phyloP scores from a whole-genome alignment of 306 rosid species.

The Sesbania bispinosa region DNA sequence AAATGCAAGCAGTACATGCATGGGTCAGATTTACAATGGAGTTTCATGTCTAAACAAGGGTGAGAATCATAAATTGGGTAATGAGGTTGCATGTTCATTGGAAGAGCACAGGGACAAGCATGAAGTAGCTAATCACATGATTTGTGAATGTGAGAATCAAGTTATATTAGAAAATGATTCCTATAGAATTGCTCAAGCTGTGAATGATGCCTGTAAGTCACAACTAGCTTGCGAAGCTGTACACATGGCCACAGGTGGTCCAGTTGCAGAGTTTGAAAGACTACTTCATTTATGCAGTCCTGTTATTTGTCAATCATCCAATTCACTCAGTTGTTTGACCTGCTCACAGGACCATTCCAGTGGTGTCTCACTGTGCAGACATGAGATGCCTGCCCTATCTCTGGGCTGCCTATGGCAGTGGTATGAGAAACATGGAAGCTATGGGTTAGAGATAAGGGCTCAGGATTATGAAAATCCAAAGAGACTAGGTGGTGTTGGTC shows the following conservation, averaged over 20 bases:
- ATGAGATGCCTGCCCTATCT: conserved; percentile 53
- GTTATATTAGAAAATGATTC: conserved; percentile 35
- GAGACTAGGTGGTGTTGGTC: conserved; percentile 35
- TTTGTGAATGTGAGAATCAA: conserved; percentile 25
- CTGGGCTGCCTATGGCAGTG: conserved; percentile 76
- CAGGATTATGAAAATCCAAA: conserved; percentile 42
- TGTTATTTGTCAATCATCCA: conserved; percentile 39
- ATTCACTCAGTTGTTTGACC: conserved; percentile 32
- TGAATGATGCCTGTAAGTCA: conserved; percentile 42
- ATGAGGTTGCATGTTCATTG: conserved; percentile 19
- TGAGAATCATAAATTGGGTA: conserved; percentile 21
- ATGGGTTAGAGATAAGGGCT: conserved; percentile 77
- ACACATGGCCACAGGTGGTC: conserved; percentile 52
- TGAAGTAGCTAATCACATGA: conserved; percentile 26
- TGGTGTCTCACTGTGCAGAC: conserved; percentile 45
- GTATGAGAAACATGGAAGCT: conserved; percentile 83
- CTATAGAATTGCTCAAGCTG: conserved; percentile 46
- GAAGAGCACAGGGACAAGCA: conserved; percentile 24
- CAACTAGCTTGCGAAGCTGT: conserved; percentile 63
- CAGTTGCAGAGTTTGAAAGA: conserved; percentile 72
- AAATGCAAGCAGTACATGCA: conserved; percentile 14
- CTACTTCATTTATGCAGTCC: conserved; percentile 67
- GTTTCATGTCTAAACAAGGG: conserved; percentile 22
- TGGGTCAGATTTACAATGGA: conserved; percentile 11
- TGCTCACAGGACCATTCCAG: conserved; percentile 35